Percentiles rank a stretch among this genome's conserved stretches.
Evolutionary conservation across 805 yeast genomes (phyloP).

Genomic region (Wickerhamiella qilinensis): DNA sequence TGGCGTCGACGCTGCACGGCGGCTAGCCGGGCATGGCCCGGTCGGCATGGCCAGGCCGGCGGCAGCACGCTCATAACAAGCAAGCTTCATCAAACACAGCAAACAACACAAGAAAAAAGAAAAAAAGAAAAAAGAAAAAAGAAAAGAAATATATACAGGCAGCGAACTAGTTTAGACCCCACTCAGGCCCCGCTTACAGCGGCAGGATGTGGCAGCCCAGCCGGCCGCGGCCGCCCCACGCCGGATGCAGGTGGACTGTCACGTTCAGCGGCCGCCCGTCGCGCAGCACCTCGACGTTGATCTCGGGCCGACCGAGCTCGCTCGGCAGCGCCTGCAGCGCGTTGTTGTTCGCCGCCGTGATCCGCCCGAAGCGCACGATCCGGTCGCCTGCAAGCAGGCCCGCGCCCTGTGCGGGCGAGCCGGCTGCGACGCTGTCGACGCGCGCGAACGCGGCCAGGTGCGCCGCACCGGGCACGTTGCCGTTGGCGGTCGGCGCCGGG

Average conservation of each 20-base stretch:
- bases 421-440: constrained; percentile 31
- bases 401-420: constrained; percentile 41
- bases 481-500: background rate
- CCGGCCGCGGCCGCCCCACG: constrained; percentile 2
- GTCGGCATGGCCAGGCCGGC: too few species aligned
- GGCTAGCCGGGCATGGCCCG: constrained; percentile 42
- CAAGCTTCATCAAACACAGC: too few species aligned
- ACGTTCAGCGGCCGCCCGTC: background rate
- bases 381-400: constrained; percentile 43
- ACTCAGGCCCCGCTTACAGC: background rate
- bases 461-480: constrained; percentile 4
- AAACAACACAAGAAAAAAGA: too few species aligned
- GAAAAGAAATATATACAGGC: too few species aligned
- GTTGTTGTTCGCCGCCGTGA: constrained; percentile 41
- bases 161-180: too few species aligned
- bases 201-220: constrained; percentile 4
- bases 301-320: background rate
- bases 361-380: constrained; percentile 35
- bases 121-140: too few species aligned
- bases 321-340: constrained; percentile 21
- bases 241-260: background rate
- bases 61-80: too few species aligned
- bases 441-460: constrained; percentile 20
- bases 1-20: constrained; percentile 90
- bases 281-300: background rate